phyloP scores from a whole-genome alignment of 2,329 filamentous ascomycete species.

The Calonectria crousiana region DNA sequence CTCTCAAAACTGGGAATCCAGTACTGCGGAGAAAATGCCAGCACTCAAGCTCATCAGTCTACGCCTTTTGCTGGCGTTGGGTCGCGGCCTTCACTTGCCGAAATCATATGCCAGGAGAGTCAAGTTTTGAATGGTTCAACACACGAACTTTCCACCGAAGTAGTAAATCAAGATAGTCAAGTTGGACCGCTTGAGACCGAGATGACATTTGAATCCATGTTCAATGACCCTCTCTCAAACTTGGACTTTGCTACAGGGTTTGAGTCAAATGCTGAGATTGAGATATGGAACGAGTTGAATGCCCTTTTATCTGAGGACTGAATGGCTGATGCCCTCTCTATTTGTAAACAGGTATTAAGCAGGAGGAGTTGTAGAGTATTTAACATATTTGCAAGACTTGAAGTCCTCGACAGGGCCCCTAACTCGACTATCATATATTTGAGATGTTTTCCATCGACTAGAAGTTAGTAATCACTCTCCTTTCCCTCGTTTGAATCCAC shows the following conservation, averaged over 20 bases:
- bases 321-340: too few relatives aligned
- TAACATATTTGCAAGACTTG: too few relatives aligned
- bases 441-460: constrained; percentile 38
- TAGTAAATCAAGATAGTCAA: neutral
- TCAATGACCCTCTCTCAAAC: neutral
- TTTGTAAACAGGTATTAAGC: neutral
- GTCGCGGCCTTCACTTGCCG: neutral
- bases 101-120: neutral
- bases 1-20: neutral
- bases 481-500: constrained; percentile 37
- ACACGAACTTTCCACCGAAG: too few relatives aligned
- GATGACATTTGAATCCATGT: neutral
- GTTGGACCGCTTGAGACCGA: neutral
- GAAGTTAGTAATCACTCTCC: constrained; percentile 45
- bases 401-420: constrained; percentile 35
- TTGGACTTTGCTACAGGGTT: neutral
- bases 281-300: neutral
- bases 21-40: neutral
- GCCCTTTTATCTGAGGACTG: neutral
- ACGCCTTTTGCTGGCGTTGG: neutral
- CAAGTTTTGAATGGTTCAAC: neutral
- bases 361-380: too few relatives aligned
- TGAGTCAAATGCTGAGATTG: neutral
- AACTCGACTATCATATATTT: constrained; percentile 43
- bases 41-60: neutral